Conservation (phyloP, 192 early-diverging fungal species). For the Podila minutissima region DNA sequence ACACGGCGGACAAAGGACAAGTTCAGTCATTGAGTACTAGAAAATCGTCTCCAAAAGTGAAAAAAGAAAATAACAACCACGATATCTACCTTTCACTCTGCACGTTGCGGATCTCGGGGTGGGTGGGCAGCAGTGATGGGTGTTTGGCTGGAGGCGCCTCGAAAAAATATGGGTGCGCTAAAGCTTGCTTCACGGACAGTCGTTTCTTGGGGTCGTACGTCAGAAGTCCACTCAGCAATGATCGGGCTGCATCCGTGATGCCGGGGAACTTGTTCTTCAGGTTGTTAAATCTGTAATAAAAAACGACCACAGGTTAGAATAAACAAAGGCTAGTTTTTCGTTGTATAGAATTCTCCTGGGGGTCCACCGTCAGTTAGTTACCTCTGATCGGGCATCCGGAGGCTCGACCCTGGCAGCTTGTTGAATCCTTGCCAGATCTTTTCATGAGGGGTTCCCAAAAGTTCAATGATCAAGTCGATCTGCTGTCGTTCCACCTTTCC, state of each 20-base stretch:
- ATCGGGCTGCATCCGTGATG: slow-evolving; percentile 60
- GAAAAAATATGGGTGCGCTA: slow-evolving; percentile 78
- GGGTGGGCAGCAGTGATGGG: slow-evolving; percentile 63
- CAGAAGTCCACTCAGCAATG: slow-evolving; percentile 74
- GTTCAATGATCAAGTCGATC: slow-evolving; percentile 72
- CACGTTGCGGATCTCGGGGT: slow-evolving; percentile 64
- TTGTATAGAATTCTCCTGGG: too few relatives aligned
- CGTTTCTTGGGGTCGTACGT: slow-evolving; percentile 79
- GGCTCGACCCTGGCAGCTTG: slow-evolving; percentile 68
- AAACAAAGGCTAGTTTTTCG: too few relatives aligned
- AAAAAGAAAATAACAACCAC: not conserved
- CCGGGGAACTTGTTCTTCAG: slow-evolving; percentile 64
- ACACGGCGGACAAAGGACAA: not conserved
- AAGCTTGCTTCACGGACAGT: slow-evolving; percentile 69
- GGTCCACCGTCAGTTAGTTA: slow-evolving; percentile 6
- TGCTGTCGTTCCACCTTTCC: slow-evolving; percentile 86
- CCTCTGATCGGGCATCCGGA: slow-evolving; percentile 69
- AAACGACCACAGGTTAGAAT: not conserved
- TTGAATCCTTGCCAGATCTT: slow-evolving; percentile 83
- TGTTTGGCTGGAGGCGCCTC: slow-evolving; percentile 71
- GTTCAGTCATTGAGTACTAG: not conserved
- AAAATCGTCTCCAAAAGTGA: not conserved
- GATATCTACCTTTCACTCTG: slow-evolving; percentile 23
- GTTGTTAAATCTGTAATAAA: slow-evolving; percentile 60
- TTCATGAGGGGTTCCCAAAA: slow-evolving; percentile 81